Evolutionary conservation across 495 filamentous ascomycete species (phyloP), one percentile per base, ranked within the genome.

Genomic region (Ascobolus immersus): DNA sequence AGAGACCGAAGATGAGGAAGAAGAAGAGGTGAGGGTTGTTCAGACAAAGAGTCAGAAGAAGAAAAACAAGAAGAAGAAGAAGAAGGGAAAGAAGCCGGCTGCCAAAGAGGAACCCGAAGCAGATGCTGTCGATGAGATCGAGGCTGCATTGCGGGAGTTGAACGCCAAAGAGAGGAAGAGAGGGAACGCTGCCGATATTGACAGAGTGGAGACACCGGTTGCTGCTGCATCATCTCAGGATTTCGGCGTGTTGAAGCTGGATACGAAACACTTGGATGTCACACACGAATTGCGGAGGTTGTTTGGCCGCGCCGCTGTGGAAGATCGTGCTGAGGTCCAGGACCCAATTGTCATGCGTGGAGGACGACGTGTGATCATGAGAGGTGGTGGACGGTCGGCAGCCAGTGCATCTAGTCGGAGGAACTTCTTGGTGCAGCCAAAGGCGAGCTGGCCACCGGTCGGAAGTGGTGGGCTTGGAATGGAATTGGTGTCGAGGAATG

Each of bases 241-340:
- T 22, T 58, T 55, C 42, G 41, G 66, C n/a, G 55, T 90, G 20
- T 55, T 94, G 1, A 56, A 63, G 8, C 65, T 93, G 35, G 80
- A 86, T 28, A 64, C 74, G 1, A 64, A 72, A 39, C 67, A 76
- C 40, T 64, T 99, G 8, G 90, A 89, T 47, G 75, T 75, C 10
- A 61, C 65, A 4, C 89, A 91, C 42, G 86, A 99, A 53, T 93
- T 99, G 81, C 73, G 77, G 26, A 70, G 67, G 39, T 54, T 99
- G 2, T 99, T 99, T 53, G 86, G 86, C 0, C 71, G 71, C 35
- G 67, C 73, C 18, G 74, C 75, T 7, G 55, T 86, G 35, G 67
- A 77, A 28, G 62, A 63, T 12, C 65, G 67, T 11, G 57, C 65
- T 18, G 53, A 61, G 17, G 65, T 63, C 19, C 38, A 45, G 39